Percentiles rank a stretch among this genome's conserved stretches.
phyloP scores from a whole-genome alignment of 352 stramenopile genomes.

The Globisporangium perplexum region DNA sequence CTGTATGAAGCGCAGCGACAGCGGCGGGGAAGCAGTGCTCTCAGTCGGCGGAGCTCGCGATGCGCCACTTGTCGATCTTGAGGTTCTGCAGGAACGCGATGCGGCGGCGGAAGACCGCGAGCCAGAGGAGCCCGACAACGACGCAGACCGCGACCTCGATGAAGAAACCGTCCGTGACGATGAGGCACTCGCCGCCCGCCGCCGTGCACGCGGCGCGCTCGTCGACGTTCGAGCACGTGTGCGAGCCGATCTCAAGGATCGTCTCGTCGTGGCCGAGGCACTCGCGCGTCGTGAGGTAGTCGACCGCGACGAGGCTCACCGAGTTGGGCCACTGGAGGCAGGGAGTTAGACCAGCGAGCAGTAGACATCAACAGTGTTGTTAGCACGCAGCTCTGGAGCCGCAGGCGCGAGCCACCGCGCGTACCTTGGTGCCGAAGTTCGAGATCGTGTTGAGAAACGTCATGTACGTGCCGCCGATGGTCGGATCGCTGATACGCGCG shows the following conservation, averaged over 20 bases:
- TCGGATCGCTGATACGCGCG: slow-evolving; percentile 94
- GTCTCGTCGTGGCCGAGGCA: slow-evolving; percentile 69
- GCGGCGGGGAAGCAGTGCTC: too few species aligned
- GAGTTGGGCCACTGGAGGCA: slow-evolving; percentile 88
- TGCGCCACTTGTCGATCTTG: slow-evolving; percentile 79
- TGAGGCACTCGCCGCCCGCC: slow-evolving; percentile 62
- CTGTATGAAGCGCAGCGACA: too few species aligned
- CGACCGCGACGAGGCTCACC: slow-evolving; percentile 74
- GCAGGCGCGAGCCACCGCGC: too few species aligned
- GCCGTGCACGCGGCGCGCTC: slow-evolving; percentile 51
- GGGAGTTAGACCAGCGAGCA: too few species aligned
- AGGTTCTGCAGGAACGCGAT: slow-evolving; percentile 75
- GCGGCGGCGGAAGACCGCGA: slow-evolving; percentile 60
- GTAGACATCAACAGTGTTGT: neutral
- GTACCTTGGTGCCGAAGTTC: slow-evolving; percentile 95
- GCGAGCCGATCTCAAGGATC: slow-evolving; percentile 65
- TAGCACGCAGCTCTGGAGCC: neutral
- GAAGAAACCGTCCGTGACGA: slow-evolving; percentile 79
- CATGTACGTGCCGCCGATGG: slow-evolving; percentile 99
- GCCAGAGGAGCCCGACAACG: slow-evolving; percentile 60
- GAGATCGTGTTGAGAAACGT: slow-evolving; percentile 99
- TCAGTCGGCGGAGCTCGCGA: slow-evolving; percentile 34
- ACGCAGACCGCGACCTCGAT: slow-evolving; percentile 71
- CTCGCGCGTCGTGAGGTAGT: slow-evolving; percentile 74
- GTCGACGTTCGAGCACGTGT: slow-evolving; percentile 72